Evolutionary conservation across 2,329 filamentous ascomycete species (phyloP).

Genomic region (Emydomyces testavorans): DNA sequence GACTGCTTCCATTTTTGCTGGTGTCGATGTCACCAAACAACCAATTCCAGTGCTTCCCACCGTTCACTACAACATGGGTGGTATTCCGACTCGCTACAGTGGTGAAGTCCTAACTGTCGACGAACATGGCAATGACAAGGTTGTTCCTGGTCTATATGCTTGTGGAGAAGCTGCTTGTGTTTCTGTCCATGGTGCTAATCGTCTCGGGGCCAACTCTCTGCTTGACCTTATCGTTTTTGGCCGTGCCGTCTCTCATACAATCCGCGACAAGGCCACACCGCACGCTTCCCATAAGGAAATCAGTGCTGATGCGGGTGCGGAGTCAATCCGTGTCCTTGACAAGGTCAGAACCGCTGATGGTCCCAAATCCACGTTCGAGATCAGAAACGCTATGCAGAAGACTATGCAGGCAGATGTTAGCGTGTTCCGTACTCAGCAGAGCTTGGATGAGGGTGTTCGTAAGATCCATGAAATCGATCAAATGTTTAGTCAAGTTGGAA

Average conservation of each 20-base stretch:
- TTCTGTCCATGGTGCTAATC: constrained; percentile 95
- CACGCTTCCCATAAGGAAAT: constrained; percentile 69
- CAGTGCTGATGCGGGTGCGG: constrained; percentile 73
- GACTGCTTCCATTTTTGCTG: constrained; percentile 92
- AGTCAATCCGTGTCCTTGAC: constrained; percentile 78
- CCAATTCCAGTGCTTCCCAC: constrained; percentile 93
- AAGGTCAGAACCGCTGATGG: constrained; percentile 72
- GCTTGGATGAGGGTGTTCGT: constrained; percentile 80
- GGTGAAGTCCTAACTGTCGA: constrained; percentile 90
- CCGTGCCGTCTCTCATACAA: constrained; percentile 91
- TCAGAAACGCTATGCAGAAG: constrained; percentile 91
- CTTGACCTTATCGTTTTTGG: constrained; percentile 96
- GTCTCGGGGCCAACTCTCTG: constrained; percentile 94
- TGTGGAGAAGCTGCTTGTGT: constrained; percentile 96
- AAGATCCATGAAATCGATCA: constrained; percentile 78
- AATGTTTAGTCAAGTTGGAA: constrained; percentile 71
- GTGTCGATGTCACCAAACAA: constrained; percentile 94
- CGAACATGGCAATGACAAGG: constrained; percentile 73
- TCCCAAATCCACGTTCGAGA: constrained; percentile 74
- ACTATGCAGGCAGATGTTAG: constrained; percentile 95
- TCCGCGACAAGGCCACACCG: constrained; percentile 85
- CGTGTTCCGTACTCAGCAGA: constrained; percentile 92
- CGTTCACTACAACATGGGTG: constrained; percentile 99
- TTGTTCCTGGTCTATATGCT: constrained; percentile 89
- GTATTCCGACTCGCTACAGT: constrained; percentile 94